These are phyloP conservation scores for Ambrosiella beaveri DNA, from an alignment of 2,329 filamentous ascomycete genomes.

Conservation along the genomic window DNA sequence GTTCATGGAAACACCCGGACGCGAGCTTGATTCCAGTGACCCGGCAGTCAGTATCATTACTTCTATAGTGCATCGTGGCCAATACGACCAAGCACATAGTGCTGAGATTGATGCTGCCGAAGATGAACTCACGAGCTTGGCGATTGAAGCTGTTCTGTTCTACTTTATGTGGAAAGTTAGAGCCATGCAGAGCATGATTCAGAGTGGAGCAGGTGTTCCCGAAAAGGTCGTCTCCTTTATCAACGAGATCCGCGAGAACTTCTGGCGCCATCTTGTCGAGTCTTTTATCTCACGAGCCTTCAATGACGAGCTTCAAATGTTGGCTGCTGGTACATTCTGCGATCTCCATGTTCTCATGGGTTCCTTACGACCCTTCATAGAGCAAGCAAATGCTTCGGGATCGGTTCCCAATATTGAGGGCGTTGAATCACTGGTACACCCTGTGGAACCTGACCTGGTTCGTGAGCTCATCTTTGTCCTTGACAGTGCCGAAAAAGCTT, in stretches of 20 bases:
- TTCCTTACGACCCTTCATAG: slow-evolving; percentile 42
- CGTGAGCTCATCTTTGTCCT: slow-evolving; percentile 63
- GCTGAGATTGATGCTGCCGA: slow-evolving; percentile 60
- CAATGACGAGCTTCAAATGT: slow-evolving; percentile 62
- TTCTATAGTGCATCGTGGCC: slow-evolving; percentile 56
- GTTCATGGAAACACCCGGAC: slow-evolving; percentile 47
- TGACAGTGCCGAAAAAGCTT: slow-evolving; percentile 56
- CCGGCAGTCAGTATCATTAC: slow-evolving; percentile 52
- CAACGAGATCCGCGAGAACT: slow-evolving; percentile 36
- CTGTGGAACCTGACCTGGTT: slow-evolving; percentile 45
- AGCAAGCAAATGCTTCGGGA: slow-evolving; percentile 23
- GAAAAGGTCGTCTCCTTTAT: slow-evolving; percentile 43
- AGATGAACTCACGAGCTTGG: slow-evolving; percentile 57
- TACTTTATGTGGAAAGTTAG: slow-evolving; percentile 93
- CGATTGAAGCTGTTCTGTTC: slow-evolving; percentile 61
- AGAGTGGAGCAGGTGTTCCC: slow-evolving; percentile 36
- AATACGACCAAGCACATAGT: slow-evolving; percentile 44
- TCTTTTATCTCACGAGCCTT: slow-evolving; percentile 49
- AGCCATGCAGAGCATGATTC: slow-evolving; percentile 36
- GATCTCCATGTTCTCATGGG: slow-evolving; percentile 71
- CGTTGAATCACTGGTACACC: slow-evolving; percentile 44
- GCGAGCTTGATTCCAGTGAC: slow-evolving; percentile 29
- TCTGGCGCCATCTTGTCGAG: slow-evolving; percentile 46
- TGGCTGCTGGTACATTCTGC: slow-evolving; percentile 58
- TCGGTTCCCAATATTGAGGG: slow-evolving; percentile 17